phyloP scores from a whole-genome alignment of 2,329 filamentous ascomycete genomes.

The Pseudogymnoascus sp. region DNA sequence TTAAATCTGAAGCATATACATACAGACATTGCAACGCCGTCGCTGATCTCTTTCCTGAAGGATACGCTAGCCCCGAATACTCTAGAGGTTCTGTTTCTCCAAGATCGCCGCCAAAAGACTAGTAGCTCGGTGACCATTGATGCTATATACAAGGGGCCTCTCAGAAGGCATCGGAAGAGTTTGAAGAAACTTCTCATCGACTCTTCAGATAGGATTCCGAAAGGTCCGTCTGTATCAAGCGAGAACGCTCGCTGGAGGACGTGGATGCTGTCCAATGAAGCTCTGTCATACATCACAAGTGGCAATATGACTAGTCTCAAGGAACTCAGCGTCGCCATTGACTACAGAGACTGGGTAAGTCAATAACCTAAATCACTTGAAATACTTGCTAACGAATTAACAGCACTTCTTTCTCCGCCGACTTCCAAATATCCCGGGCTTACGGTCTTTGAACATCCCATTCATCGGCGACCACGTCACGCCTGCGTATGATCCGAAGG shows the following conservation, averaged over 20 bases:
- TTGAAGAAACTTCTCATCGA: conserved; percentile 68
- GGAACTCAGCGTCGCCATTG: conserved; percentile 64
- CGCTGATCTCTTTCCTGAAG: conserved; percentile 66
- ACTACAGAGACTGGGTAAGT: conserved; percentile 72
- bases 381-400: conserved; percentile 17
- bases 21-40: conserved; percentile 61
- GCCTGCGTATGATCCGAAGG: conserved; percentile 50
- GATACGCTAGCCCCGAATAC: conserved; percentile 71
- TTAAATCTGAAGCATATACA: conserved; percentile 67
- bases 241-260: conserved; percentile 49
- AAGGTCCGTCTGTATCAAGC: conserved; percentile 28
- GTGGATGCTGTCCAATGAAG: conserved; percentile 64
- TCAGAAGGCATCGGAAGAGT: conserved; percentile 63
- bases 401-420: conserved; percentile 73
- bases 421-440: conserved; percentile 60
- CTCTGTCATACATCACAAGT: conserved; percentile 66
- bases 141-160: conserved; percentile 59
- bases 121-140: conserved; percentile 57
- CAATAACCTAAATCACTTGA: background rate
- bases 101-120: conserved; percentile 48
- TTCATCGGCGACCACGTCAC: conserved; percentile 56
- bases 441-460: conserved; percentile 64
- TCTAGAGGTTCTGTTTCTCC: conserved; percentile 70
- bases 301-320: conserved; percentile 64
- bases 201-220: conserved; percentile 49